Conservation (phyloP, 1,284 basidiomycete species). For the Omphalotus olearius region DNA sequence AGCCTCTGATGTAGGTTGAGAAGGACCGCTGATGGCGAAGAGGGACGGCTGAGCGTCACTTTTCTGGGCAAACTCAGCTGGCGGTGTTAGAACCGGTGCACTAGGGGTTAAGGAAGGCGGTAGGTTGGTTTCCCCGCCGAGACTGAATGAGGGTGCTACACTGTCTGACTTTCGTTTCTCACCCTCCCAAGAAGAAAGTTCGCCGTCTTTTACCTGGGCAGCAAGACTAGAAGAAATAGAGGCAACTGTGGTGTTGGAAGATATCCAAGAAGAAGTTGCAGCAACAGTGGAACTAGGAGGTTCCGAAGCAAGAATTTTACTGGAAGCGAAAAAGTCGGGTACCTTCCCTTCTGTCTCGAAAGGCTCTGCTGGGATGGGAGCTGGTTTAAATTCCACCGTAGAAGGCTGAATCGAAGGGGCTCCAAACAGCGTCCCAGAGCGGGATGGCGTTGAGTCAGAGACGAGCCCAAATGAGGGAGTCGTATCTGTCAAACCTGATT, state of each 20-base stretch:
- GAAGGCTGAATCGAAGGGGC: not conserved
- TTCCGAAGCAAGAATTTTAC: conserved; percentile 10
- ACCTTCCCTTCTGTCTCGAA: conserved; percentile 21
- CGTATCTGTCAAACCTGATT: too few relatives aligned
- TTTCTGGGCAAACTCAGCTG: not conserved
- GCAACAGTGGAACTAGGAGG: conserved; percentile 4
- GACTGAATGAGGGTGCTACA: not conserved
- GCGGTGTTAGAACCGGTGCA: not conserved
- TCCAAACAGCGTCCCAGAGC: not conserved
- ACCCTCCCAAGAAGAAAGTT: not conserved
- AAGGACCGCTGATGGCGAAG: not conserved
- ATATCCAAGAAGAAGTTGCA: not conserved
- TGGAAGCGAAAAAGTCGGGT: conserved; percentile 48
- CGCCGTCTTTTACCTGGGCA: not conserved
- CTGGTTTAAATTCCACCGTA: not conserved
- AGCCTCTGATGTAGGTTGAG: not conserved
- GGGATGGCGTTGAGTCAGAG: not conserved
- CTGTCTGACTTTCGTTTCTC: not conserved
- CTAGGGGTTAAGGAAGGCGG: not conserved
- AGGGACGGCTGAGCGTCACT: not conserved
- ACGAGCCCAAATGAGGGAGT: not conserved
- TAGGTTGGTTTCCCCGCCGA: not conserved
- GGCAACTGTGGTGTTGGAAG: conserved; percentile 7
- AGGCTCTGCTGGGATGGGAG: conserved; percentile 11
- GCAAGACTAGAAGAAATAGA: conserved; percentile 6